Percentiles rank a stretch among this genome's conserved stretches.
Conservation (phyloP, 2,329 filamentous ascomycete genomes). For the Colletotrichum tropicale region DNA sequence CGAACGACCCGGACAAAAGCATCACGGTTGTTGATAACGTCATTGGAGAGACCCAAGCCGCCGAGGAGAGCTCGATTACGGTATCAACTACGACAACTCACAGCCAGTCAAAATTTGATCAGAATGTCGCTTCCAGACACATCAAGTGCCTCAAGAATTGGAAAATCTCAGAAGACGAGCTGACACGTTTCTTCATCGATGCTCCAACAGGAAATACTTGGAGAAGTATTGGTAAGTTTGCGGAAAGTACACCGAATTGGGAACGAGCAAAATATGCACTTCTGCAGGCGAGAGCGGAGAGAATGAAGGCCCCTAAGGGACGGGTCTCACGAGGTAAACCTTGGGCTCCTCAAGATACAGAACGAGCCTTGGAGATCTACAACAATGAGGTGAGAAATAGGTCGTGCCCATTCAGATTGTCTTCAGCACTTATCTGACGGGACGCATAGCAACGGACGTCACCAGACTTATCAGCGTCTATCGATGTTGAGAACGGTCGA, state of each 20-base stretch:
- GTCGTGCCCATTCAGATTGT: background rate
- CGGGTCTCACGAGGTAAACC: background rate
- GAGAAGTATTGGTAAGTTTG: background rate
- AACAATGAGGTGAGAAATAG: background rate
- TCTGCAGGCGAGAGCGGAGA: background rate
- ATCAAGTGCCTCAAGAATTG: background rate
- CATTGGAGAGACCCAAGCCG: too few relatives aligned
- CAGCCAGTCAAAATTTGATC: background rate
- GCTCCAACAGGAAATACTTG: background rate
- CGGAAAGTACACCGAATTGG: background rate
- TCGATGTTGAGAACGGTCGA: background rate
- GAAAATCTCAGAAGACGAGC: background rate
- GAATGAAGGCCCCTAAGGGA: background rate
- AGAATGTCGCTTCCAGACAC: background rate
- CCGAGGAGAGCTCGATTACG: background rate
- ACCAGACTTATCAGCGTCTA: background rate
- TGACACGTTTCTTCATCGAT: background rate
- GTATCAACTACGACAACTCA: background rate
- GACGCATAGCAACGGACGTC: background rate
- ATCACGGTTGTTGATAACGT: background rate
- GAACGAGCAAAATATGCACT: background rate
- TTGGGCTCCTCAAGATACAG: background rate
- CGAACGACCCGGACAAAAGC: rapidly evolving
- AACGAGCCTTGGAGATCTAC: background rate
- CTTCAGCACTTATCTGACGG: background rate